phyloP scores from a whole-genome alignment of 108 stramenopile genomes.

The Epithemia pelagica region DNA sequence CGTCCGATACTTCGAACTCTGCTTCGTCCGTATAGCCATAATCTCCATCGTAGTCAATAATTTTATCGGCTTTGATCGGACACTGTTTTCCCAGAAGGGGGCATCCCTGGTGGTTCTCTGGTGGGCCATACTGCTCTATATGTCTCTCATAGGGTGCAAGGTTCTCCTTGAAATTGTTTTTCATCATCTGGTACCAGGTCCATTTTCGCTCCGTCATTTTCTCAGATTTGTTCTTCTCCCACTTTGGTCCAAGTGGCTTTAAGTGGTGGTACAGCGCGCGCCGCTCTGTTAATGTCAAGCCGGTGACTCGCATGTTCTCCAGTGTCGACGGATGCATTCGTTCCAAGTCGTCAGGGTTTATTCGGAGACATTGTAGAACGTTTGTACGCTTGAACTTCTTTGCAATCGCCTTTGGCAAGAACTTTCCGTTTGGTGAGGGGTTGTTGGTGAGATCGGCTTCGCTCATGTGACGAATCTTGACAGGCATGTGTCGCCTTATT shows the following conservation, averaged over 20 bases:
- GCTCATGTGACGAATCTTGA: conserved; percentile 46
- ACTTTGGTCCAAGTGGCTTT: conserved; percentile 31
- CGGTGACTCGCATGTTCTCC: conserved; percentile 54
- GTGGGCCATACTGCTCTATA: conserved; percentile 50
- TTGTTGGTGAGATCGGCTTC: conserved; percentile 40
- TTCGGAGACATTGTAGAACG: conserved; percentile 41
- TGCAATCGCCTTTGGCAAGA: conserved; percentile 34
- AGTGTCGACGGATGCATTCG: conserved; percentile 54
- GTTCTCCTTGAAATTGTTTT: conserved; percentile 53
- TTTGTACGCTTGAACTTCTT: conserved; percentile 63
- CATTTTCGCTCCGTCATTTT: conserved; percentile 54
- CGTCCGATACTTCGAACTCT: conserved; percentile 40
- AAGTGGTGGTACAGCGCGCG: conserved; percentile 49
- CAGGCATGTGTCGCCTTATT: conserved; percentile 50
- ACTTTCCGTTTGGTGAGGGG: conserved; percentile 44
- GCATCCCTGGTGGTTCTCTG: conserved; percentile 47
- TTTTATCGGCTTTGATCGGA: conserved; percentile 45
- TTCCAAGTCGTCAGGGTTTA: conserved; percentile 44
- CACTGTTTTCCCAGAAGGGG: conserved; percentile 60
- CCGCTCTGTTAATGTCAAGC: conserved; percentile 53
- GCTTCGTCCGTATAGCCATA: conserved; percentile 34
- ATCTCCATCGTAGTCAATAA: conserved; percentile 43
- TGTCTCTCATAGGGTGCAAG: conserved; percentile 37
- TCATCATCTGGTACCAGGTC: conserved; percentile 59
- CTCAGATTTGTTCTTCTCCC: conserved; percentile 44